phyloP scores from a whole-genome alignment of 2,329 filamentous ascomycete species.

The Cercospora zeina region DNA sequence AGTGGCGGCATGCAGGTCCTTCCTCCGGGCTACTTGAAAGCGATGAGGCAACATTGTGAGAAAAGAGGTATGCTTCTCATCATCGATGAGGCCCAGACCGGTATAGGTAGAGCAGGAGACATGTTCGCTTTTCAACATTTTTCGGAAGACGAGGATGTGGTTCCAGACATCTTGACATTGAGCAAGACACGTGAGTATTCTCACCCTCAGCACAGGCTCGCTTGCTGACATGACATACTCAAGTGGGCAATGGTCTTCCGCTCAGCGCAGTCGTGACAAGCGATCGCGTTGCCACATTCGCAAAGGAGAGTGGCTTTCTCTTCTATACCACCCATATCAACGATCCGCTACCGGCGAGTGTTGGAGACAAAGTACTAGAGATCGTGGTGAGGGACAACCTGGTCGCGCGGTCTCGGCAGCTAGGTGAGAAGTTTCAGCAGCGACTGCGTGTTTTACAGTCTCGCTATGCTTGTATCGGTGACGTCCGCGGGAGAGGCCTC shows the following conservation, averaged over 20 bases:
- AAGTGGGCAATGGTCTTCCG: conserved; percentile 37
- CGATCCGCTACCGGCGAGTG: conserved; percentile 37
- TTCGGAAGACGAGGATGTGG: conserved; percentile 45
- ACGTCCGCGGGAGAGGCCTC: conserved; percentile 38
- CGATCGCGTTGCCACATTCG: conserved; percentile 28
- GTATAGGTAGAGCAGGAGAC: conserved; percentile 55
- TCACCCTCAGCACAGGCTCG: not conserved
- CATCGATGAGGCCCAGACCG: conserved; percentile 62
- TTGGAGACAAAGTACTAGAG: conserved; percentile 39
- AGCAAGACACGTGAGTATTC: conserved; percentile 33
- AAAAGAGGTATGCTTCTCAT: conserved; percentile 60
- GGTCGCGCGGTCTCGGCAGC: conserved; percentile 23
- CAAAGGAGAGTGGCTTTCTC: conserved; percentile 33
- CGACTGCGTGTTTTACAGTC: conserved; percentile 30
- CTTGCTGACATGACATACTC: not conserved
- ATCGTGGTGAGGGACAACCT: conserved; percentile 37
- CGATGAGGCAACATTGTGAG: conserved; percentile 56
- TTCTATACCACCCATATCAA: conserved; percentile 40
- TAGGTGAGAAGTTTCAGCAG: conserved; percentile 31
- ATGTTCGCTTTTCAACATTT: conserved; percentile 61
- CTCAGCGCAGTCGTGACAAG: conserved; percentile 36
- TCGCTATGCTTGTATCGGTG: conserved; percentile 38
- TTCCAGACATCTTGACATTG: conserved; percentile 52
- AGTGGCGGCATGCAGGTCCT: conserved; percentile 62
- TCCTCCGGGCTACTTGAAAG: conserved; percentile 59